Conservation (phyloP, 106 monocot species). For the Apostasia shenzhenica region DNA sequence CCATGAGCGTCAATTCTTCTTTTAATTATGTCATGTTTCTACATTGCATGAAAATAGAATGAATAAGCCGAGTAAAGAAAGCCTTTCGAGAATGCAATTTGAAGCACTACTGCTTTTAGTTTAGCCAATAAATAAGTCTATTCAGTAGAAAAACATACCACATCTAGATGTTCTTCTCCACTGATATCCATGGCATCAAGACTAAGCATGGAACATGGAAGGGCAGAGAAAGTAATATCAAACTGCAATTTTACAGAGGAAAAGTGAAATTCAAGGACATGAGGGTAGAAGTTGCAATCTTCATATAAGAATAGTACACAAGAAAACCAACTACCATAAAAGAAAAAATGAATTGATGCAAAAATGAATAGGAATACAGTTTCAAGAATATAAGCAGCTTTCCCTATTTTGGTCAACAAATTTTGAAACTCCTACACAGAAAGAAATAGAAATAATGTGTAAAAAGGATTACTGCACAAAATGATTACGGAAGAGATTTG, state of each 20-base stretch:
- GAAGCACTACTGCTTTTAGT: not conserved
- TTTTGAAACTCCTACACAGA: not conserved
- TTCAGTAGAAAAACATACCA: constrained; percentile 42
- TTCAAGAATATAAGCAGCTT: not conserved
- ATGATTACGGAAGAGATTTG: too few species aligned
- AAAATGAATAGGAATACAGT: not conserved
- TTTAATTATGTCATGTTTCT: constrained; percentile 96
- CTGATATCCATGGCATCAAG: constrained; percentile 98
- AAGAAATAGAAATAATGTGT: not conserved
- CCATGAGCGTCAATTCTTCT: constrained; percentile 76
- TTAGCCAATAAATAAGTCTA: not conserved
- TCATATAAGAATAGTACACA: too few species aligned
- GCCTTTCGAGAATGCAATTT: not conserved
- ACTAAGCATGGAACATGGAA: constrained; percentile 80
- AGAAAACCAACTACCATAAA: not conserved
- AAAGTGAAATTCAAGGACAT: not conserved
- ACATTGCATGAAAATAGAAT: constrained; percentile 7
- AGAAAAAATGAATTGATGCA: not conserved
- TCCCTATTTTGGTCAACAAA: not conserved
- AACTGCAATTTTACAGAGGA: constrained; percentile 55
- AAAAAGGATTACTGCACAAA: not conserved
- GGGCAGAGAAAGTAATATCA: constrained; percentile 88
- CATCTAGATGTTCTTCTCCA: constrained; percentile 90
- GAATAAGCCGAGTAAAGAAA: not conserved
- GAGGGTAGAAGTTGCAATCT: too few species aligned